phyloP scores from a whole-genome alignment of 371 early-diverging fungal species.

The Massospora cicadina region DNA sequence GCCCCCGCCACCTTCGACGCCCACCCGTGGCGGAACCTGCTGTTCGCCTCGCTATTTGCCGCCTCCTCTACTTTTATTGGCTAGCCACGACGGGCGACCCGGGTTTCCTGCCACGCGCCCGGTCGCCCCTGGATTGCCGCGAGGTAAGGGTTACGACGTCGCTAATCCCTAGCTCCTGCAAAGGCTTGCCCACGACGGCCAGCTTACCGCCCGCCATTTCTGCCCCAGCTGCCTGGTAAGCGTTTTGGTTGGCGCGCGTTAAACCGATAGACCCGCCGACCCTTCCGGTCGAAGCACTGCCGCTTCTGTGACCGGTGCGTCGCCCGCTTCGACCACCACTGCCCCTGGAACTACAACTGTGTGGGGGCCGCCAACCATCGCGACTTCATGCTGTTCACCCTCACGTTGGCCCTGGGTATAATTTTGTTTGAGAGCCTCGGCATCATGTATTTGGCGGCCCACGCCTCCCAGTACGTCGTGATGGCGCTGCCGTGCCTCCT shows the following conservation, averaged over 20 bases:
- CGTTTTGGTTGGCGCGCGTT: not conserved
- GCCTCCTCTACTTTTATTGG: conserved; percentile 52
- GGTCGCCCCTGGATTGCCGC: conserved; percentile 23
- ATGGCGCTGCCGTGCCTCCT: conserved; percentile 8
- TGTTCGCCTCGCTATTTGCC: conserved; percentile 34
- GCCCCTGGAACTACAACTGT: conserved; percentile 89
- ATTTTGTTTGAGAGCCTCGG: conserved; percentile 35
- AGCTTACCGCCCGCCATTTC: conserved; percentile 55
- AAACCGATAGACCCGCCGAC: conserved; percentile 42
- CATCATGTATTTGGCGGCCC: not conserved
- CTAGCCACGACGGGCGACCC: conserved; percentile 57
- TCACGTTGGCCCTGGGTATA: conserved; percentile 35
- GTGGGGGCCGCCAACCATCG: conserved; percentile 77
- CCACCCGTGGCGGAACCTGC: conserved; percentile 33
- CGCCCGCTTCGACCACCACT: conserved; percentile 97
- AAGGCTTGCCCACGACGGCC: conserved; percentile 43
- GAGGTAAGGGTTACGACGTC: conserved; percentile 12
- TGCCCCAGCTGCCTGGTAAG: conserved; percentile 59
- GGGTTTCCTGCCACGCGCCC: conserved; percentile 46
- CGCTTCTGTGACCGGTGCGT: conserved; percentile 91
- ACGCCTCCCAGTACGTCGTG: not conserved
- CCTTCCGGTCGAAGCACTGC: conserved; percentile 96
- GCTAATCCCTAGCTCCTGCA: conserved; percentile 21
- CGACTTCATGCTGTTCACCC: conserved; percentile 58
- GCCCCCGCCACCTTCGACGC: conserved; percentile 10